Evolutionary conservation across 257 asterid species (phyloP), one percentile per base, ranked within the genome.

Genomic region (Fraxinus quadrangulata): DNA sequence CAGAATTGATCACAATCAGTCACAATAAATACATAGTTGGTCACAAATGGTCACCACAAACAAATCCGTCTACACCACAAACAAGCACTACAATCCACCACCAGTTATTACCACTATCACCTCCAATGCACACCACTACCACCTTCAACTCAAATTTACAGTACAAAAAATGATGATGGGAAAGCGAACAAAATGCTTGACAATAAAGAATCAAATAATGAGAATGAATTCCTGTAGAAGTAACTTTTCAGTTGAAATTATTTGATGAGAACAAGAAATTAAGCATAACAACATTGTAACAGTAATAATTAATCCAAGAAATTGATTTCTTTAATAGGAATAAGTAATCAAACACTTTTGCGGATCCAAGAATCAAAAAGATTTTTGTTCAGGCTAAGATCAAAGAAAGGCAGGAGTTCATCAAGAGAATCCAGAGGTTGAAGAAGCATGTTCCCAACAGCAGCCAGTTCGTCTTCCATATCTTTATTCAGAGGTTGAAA

Each of bases 371-470:
- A 49, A 49, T 49, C 8, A 23, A 78, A 45, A 23, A 24, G 21
- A 36, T 31, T 67, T 14, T 28, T 19, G 7, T 30, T 16, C 28
- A 14, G 68, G 73, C 92, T 87, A 84, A 95, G 98, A 79, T 95
- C 98, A 72, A 95, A 96, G 82, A 93, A 81, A 23, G 83, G 76
- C 61, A 90, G 88, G 73, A 95, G 94, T 54, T 88, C 90, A 6
- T 88, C 93, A 36, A 70, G 75, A 17, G 91, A 83, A 49, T 95
- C 16, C 0, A 96, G 92, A 70, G 90, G 96, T 77, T 77, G 83
- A 37, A 82, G 88, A 81, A 95, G 96, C 81, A 84, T 85, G 74
- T 79, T 84, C 81, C 98, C 99, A 80, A 86, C 93, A 67, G 89
- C 88, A 51, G 51, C 28, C 33, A 95, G 87, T 77, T 89, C 89